A percentile compares a stretch with the other conserved stretches of the same genome.
phyloP scores from a whole-genome alignment of 202 grass and related monocot species.

The Carex sylvatica region DNA sequence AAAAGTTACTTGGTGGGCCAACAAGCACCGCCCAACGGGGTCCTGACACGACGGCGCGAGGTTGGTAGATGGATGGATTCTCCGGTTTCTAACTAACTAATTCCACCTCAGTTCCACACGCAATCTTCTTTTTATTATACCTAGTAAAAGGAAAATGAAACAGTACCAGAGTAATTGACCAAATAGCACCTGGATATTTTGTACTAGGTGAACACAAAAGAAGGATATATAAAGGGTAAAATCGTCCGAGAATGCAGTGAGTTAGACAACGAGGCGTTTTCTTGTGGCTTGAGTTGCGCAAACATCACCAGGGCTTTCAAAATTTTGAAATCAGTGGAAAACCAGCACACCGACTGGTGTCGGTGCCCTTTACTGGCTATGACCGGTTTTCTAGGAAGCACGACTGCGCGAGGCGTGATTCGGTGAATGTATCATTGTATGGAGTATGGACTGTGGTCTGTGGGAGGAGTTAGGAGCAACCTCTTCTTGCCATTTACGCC shows the following conservation, averaged over 20 bases:
- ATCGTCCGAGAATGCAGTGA: neutral
- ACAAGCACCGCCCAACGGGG: neutral
- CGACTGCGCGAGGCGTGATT: slow-evolving; percentile 10
- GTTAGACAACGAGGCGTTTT: neutral
- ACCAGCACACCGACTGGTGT: slow-evolving; percentile 38
- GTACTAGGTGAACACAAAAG: neutral
- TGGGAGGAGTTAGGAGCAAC: too few species aligned
- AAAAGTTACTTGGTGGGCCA: neutral
- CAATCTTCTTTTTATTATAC: slow-evolving; percentile 24
- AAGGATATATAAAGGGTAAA: neutral
- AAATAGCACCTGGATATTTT: neutral
- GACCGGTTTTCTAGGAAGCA: neutral
- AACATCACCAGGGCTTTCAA: slow-evolving; percentile 31
- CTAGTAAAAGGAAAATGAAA: neutral
- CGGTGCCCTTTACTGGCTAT: slow-evolving; percentile 29
- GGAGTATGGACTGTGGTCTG: neutral
- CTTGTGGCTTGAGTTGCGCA: slow-evolving; percentile 29
- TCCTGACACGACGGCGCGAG: neutral
- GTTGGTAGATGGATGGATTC: slow-evolving; percentile 47
- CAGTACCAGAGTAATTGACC: neutral
- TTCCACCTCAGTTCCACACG: slow-evolving; percentile 42
- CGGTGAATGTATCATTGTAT: neutral
- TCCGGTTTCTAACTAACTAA: slow-evolving; percentile 55
- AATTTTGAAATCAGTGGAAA: slow-evolving; percentile 14
- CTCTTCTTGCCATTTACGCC: slow-evolving; percentile 7